Evolutionary conservation across 371 early-diverging fungal genomes (phyloP), one percentile per base, ranked within the genome.

Genomic region (Chytridium lagenaria): DNA sequence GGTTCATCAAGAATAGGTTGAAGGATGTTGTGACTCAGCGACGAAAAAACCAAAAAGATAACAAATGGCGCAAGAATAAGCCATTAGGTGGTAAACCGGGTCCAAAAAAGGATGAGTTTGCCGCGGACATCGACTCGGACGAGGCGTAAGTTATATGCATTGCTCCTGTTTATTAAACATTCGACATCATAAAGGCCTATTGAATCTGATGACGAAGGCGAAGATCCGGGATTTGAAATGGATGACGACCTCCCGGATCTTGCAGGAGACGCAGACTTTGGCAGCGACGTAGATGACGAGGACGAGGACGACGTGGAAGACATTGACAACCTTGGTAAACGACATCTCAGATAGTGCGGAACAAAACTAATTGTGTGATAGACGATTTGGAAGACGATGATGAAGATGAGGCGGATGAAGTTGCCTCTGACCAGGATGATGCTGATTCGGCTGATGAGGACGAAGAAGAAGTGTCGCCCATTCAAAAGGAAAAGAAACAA

Each of bases 1-100:
- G 93, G 86, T 95, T 92, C 79, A 90, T 92, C 80, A 92, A 93
- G 84, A 90, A 86, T 73, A 88, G 92, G 66, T 85, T 95, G 61
- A 93, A 94, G 80, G 83, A 84, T 37, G 87, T 86, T 34, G 80
- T 92, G 49, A 87, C 86, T 72, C 89, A 90, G 39, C 83, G 92
- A 67, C 86, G 90, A 70, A 87, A 92, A 77, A 80, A 86, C 67
- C 89, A 91, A 74, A 89, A 91, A 67, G 84, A 89, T 50, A 90
- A 90, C 71, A 86, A 87, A 75, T 84, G 85, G 34, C 68, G 80
- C 44, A 51, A 59, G 28, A 69, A 59, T 37, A 59, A 63, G 52
- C 7, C 22, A 23, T 7, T 26, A 15, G 30, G 19, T 15, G 36
- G 16, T 5, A 61, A 52, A 23, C 26, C 12, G 5, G 55, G 23